phyloP scores from a whole-genome alignment of 768 basidiomycete genomes.

The Pleurotus djamor region DNA sequence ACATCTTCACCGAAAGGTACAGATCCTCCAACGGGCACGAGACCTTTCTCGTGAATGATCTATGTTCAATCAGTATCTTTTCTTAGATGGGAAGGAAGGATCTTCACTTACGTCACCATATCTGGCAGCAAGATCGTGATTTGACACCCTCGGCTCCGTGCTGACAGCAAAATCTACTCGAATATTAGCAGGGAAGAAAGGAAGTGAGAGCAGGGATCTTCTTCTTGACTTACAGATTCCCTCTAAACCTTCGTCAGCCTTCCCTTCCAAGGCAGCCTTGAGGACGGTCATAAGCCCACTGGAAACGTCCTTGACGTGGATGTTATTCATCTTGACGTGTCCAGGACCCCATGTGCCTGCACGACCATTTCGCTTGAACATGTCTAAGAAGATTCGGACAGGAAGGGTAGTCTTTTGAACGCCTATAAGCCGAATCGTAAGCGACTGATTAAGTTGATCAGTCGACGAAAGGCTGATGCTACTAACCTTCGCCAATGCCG shows the following conservation, averaged over 20 bases:
- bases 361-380: constrained; percentile 26
- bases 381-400: constrained; percentile 31
- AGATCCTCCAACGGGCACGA: constrained; percentile 26
- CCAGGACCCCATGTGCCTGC: constrained; percentile 42
- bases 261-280: constrained; percentile 36
- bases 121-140: constrained; percentile 24
- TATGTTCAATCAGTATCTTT: background rate
- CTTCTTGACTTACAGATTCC: constrained; percentile 37
- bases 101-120: constrained; percentile 32
- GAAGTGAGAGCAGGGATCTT: background rate
- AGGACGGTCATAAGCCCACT: constrained; percentile 31
- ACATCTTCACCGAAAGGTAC: constrained; percentile 28
- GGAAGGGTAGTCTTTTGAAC: constrained; percentile 33
- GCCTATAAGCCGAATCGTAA: constrained; percentile 15
- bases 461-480: background rate
- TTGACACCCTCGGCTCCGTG: constrained; percentile 23
- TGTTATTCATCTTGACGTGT: constrained; percentile 29
- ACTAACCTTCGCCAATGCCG: constrained; percentile 35
- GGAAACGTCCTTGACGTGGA: constrained; percentile 39
- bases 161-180: constrained; percentile 30
- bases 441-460: background rate
- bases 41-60: constrained; percentile 31
- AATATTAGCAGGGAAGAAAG: constrained; percentile 2
- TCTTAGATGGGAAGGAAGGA: background rate
- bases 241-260: constrained; percentile 36